These are phyloP conservation scores for Pseudisothecium myosuroides DNA, from an alignment of 225 moss, liverwort and hornwort genomes.

Conservation along the genomic window DNA sequence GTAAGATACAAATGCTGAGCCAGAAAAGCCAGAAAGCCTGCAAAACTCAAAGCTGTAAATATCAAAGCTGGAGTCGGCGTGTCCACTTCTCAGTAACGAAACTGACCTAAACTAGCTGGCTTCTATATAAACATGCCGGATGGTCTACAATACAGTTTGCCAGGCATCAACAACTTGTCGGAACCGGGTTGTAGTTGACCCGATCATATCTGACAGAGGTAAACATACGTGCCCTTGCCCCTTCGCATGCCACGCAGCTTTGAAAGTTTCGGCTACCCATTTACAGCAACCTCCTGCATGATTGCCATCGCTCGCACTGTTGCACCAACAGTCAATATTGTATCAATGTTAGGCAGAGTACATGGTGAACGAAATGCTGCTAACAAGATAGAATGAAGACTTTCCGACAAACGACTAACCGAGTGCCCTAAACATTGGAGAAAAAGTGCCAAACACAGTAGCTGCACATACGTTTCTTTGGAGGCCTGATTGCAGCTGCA, in stretches of 20 bases:
- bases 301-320: conserved; percentile 55
- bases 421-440: not conserved
- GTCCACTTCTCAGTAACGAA: conserved; percentile 17
- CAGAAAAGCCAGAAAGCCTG: conserved; percentile 30
- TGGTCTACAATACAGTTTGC: conserved; percentile 49
- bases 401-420: not conserved
- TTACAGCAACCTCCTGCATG: conserved; percentile 52
- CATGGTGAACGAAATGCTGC: not conserved
- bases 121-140: conserved; percentile 59
- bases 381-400: not conserved
- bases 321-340: conserved; percentile 3
- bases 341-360: not conserved
- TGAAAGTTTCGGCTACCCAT: conserved; percentile 24
- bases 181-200: conserved; percentile 19
- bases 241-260: conserved; percentile 9
- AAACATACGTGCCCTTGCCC: not conserved
- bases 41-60: conserved; percentile 41
- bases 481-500: conserved; percentile 69
- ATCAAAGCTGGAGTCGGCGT: conserved; percentile 32
- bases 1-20: conserved; percentile 43
- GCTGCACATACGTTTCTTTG: conserved; percentile 65
- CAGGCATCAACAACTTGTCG: conserved; percentile 20
- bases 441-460: not conserved
- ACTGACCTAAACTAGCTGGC: conserved; percentile 24
- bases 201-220: conserved; percentile 5